Conservation (phyloP, 2,329 filamentous ascomycete genomes). For the Neopestalotiopsis sp. region DNA sequence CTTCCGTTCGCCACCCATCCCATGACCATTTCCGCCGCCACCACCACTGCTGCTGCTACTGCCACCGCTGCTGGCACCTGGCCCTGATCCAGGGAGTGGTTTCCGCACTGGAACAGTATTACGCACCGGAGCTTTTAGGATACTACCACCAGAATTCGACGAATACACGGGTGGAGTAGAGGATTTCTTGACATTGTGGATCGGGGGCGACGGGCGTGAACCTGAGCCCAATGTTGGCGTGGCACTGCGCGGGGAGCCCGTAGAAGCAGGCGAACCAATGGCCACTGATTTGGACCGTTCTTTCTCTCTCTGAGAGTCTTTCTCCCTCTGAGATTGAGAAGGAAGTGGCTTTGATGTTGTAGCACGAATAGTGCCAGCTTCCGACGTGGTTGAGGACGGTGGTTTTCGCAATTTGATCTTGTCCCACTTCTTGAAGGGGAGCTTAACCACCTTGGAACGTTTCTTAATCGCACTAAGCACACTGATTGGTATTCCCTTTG, state of each 20-base stretch:
- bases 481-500: constrained; percentile 29
- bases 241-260: not conserved
- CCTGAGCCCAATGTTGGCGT: not conserved
- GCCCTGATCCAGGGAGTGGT: constrained; percentile 15
- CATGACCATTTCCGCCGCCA: not conserved
- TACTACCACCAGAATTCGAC: constrained; percentile 19
- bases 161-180: constrained; percentile 20
- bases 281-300: constrained; percentile 17
- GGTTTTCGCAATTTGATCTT: constrained; percentile 26
- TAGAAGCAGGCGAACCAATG: constrained; percentile 3
- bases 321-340: constrained; percentile 22
- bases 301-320: constrained; percentile 23
- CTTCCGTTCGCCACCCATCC: constrained; percentile 13
- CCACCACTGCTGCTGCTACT: not conserved
- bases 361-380: constrained; percentile 35
- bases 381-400: constrained; percentile 16
- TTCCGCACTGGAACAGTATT: constrained; percentile 14
- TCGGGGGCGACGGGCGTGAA: constrained; percentile 19
- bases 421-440: constrained; percentile 37
- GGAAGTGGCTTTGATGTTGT: constrained; percentile 31
- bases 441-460: constrained; percentile 28
- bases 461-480: constrained; percentile 26
- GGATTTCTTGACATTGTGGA: constrained; percentile 19
- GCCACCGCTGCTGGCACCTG: not conserved
- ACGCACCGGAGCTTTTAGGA: constrained; percentile 22